phyloP scores from a whole-genome alignment of 495 filamentous ascomycete genomes.

The Trichoderma gamsii region DNA sequence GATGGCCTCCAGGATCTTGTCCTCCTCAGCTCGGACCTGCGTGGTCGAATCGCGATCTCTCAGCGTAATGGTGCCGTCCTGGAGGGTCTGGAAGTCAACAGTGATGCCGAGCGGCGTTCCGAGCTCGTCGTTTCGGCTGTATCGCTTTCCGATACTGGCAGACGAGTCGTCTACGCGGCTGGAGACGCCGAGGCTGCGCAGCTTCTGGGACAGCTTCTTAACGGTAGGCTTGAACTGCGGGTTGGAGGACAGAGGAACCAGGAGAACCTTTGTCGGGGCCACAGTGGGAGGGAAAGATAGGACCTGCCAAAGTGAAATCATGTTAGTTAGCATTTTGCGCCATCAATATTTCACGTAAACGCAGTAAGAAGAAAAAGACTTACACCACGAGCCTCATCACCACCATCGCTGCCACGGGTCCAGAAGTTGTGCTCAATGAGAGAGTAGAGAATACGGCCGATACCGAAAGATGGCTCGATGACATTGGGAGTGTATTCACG shows the following conservation, averaged over 20 bases:
- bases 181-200: slow-evolving; percentile 55
- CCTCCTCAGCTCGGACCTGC: slow-evolving; percentile 61
- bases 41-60: slow-evolving; percentile 65
- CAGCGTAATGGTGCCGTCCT: slow-evolving; percentile 66
- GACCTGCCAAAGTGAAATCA: slow-evolving; percentile 35
- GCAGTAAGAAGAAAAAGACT: slow-evolving; percentile 22
- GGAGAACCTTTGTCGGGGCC: slow-evolving; percentile 70
- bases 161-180: slow-evolving; percentile 61
- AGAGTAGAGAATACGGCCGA: slow-evolving; percentile 72
- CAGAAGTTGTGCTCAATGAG: slow-evolving; percentile 77
- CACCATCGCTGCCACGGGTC: slow-evolving; percentile 58
- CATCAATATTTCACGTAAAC: neutral
- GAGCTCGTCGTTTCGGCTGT: slow-evolving; percentile 67
- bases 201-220: slow-evolving; percentile 49
- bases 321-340: slow-evolving; percentile 20
- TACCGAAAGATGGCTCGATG: slow-evolving; percentile 81
- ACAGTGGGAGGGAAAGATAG: slow-evolving; percentile 69
- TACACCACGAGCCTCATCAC: slow-evolving; percentile 63
- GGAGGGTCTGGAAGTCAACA: slow-evolving; percentile 67
- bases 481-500: slow-evolving; percentile 79
- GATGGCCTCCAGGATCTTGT: slow-evolving; percentile 59
- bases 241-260: slow-evolving; percentile 64
- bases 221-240: slow-evolving; percentile 54
- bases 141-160: slow-evolving; percentile 69
- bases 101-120: slow-evolving; percentile 67